Evolutionary conservation across 2,329 filamentous ascomycete species (phyloP).

Genomic region (Sporothrix sp.): DNA sequence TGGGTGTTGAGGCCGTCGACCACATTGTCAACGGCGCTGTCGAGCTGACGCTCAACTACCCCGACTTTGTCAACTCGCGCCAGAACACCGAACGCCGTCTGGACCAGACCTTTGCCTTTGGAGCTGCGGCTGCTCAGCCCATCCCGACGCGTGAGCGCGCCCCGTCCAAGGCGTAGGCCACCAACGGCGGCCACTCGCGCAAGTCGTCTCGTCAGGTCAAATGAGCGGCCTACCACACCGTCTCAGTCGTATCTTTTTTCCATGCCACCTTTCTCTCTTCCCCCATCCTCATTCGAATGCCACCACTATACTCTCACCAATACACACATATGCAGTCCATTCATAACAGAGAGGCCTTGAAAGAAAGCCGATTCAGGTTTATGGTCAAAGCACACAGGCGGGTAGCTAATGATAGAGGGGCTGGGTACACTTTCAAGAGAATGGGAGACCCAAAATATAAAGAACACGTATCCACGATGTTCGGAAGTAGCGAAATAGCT

Average conservation of each 20-base stretch:
- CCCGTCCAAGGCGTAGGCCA: slow-evolving; percentile 25
- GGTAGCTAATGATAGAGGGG: too few species aligned
- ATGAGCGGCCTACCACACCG: background rate
- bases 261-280: too few species aligned
- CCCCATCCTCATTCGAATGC: too few species aligned
- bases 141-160: slow-evolving; percentile 31
- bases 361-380: too few species aligned
- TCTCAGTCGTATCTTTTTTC: background rate
- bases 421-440: too few species aligned
- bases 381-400: too few species aligned
- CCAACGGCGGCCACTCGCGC: slow-evolving; percentile 22
- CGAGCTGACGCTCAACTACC: slow-evolving; percentile 91
- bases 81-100: slow-evolving; percentile 58
- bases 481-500: slow-evolving; percentile 4
- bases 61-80: slow-evolving; percentile 83
- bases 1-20: slow-evolving; percentile 88
- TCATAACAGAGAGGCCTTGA: too few species aligned
- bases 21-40: slow-evolving; percentile 81
- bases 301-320: too few species aligned
- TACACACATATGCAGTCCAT: too few species aligned
- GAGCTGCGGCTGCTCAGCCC: slow-evolving; percentile 23
- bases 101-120: slow-evolving; percentile 37
- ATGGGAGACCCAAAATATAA: background rate
- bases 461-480: background rate
- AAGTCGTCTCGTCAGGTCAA: slow-evolving; percentile 17